Base-by-base conservation (phyloP, 192 early-diverging fungal species). In the Coemansia sp. region DNA sequence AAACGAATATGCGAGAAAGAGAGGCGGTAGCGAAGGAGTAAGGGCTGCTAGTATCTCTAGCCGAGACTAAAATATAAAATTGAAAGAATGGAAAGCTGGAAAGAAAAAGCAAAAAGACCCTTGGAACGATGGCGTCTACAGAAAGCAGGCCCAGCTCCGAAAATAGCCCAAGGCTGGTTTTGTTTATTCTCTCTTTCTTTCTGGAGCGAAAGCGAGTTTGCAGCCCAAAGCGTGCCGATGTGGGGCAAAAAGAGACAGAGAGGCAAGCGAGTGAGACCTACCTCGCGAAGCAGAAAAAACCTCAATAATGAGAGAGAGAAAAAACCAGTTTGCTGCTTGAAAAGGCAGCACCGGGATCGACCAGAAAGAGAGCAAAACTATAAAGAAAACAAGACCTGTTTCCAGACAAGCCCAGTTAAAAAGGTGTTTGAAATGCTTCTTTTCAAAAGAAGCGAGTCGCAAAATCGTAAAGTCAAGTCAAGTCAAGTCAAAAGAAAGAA, bases 31-130 rank as follows among this genome's bases (percentile, higher is more conserved):
- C 13, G 46, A 9, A 35, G 18, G 33, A 49, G 26, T 9, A 35
- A n/a, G n/a, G n/a, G n/a, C n/a, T n/a, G n/a, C n/a, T n/a, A n/a
- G n/a, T n/a, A n/a, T n/a, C n/a, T n/a, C n/a, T n/a, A n/a, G n/a
- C n/a, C n/a, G n/a, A n/a, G n/a, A n/a, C n/a, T n/a, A 35, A 48
- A 48, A 48, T 22, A 49, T n/a, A 23, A 36, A 49, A 34, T 24
- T 24, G 13, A 42, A 23, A 11, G 40, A 18, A 42, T 18, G 13
- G 40, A 20, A 3, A n/a, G 46, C 9, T 17, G 18, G 25, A n/a
- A 20, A 42, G 23, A 42, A 15, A 6, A 27, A 44, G 24, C 14
- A 27, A 27, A 4, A 14, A 44, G 15, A 24, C 20, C 20, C 17
- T 23, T 44, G 42, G n/a, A 44, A 27, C 2, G 40, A 41, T 3